Conservation (phyloP, 179 eudicot species). For the Silene coronaria region DNA sequence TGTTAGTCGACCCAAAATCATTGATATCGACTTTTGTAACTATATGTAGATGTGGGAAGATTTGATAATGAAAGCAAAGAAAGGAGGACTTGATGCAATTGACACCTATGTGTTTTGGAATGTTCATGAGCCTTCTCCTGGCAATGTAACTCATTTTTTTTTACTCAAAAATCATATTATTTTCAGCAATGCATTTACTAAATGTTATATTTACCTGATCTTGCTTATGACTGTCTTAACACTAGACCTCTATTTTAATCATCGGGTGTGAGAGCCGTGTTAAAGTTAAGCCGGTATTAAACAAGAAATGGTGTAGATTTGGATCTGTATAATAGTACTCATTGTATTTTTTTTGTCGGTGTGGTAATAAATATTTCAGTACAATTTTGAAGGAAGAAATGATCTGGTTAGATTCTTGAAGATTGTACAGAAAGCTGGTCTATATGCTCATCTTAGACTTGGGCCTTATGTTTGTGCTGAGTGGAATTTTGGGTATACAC, state of each 20-base stretch:
- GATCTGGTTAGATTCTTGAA: constrained; percentile 80
- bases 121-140: constrained; percentile 80
- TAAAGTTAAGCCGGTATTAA: too few species aligned
- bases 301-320: background rate
- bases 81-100: constrained; percentile 70
- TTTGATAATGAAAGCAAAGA: constrained; percentile 70
- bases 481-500: constrained; percentile 87
- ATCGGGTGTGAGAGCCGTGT: too few species aligned
- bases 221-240: too few species aligned
- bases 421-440: constrained; percentile 83
- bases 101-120: constrained; percentile 93
- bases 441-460: constrained; percentile 85
- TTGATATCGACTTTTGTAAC: background rate
- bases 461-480: constrained; percentile 98
- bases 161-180: background rate
- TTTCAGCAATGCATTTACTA: background rate
- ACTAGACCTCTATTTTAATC: too few species aligned
- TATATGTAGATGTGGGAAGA: constrained; percentile 80
- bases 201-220: background rate
- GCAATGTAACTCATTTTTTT: constrained; percentile 41
- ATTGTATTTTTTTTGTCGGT: constrained; percentile 2
- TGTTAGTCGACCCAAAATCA: constrained; percentile 11
- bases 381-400: constrained; percentile 83
- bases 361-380: constrained; percentile 37
- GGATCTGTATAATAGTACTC: background rate